Evolutionary conservation across 2,329 filamentous ascomycete genomes (phyloP).

Genomic region (Pseudogymnoascus sp.): DNA sequence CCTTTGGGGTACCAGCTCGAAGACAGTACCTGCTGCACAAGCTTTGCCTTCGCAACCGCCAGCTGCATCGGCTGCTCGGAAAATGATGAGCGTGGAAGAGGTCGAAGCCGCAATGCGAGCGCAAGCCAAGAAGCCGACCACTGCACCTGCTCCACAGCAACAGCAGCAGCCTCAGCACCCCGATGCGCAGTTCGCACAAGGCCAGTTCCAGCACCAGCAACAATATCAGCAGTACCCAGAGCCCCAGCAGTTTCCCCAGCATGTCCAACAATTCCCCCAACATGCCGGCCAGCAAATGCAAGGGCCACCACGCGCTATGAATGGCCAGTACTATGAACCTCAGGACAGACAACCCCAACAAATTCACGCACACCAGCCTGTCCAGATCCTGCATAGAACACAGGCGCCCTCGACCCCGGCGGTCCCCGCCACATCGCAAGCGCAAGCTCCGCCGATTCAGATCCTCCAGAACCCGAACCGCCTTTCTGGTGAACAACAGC

Average conservation of each 20-base stretch:
- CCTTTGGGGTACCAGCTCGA: conserved; percentile 72
- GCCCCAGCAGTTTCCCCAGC: conserved; percentile 25
- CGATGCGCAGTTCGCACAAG: conserved; percentile 23
- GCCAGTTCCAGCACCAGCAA: conserved; percentile 25
- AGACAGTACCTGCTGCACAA: conserved; percentile 38
- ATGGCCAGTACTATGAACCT: background rate
- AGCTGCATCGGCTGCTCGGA: conserved; percentile 45
- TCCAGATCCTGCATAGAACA: conserved; percentile 20
- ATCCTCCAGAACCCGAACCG: conserved; percentile 76
- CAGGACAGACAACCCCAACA: conserved; percentile 10
- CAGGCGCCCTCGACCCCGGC: conserved; percentile 21
- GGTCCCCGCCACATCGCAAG: conserved; percentile 34
- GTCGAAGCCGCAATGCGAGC: conserved; percentile 88
- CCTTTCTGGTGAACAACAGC: conserved; percentile 42
- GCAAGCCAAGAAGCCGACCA: conserved; percentile 50
- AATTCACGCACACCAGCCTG: conserved; percentile 16
- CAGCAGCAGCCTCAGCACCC: conserved; percentile 16
- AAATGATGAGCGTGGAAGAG: conserved; percentile 93
- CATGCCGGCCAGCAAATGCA: conserved; percentile 20
- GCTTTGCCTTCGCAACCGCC: conserved; percentile 24
- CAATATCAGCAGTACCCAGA: conserved; percentile 15
- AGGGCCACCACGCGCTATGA: conserved; percentile 23
- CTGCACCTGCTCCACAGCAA: conserved; percentile 27
- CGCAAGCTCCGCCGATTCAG: conserved; percentile 58
- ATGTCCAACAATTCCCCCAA: conserved; percentile 28